Base-by-base conservation (phyloP, 176 grass and related monocot genomes). In the Lolium rigidum region DNA sequence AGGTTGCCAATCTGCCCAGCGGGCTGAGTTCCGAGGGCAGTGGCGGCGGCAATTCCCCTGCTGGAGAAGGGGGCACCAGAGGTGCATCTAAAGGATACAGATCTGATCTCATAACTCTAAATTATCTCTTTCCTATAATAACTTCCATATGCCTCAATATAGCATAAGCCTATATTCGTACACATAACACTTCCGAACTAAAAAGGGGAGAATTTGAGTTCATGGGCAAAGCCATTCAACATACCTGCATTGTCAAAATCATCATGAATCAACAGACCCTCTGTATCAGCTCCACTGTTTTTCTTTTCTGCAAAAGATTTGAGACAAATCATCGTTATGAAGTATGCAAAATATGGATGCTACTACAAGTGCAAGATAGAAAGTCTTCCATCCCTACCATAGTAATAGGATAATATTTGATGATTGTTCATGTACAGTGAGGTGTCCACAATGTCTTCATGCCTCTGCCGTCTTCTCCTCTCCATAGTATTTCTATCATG, bases 381-480 rank as follows among this genome's bases (percentile, higher is more conserved):
- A 73, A 87, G 21, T 5, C 52, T 46, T 76, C 41, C 18, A 77
- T 57, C 46, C 39, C 52, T 80, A 72, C 95, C 93, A 90, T 94
- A 90, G 69, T 90, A 97, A 84, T 94, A 92, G 49, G 92, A 94
- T 70, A 95, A 76, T 74, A 86, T 73, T 9, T 72, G 84, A 63
- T 90, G 84, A 11, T 67, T 83, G 18, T 78, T 83, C 48, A 92
- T 87, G 70, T 90, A 94, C 51, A 83, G 57, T 3, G 77, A 87
- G 41, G 64, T 48, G 49, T 94, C 88, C 52, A 35, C 6, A 24
- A 7, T 76, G 9, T 91, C 90, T 84, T 98, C 93, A 15, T 67
- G 16, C 82, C 85, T 88, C 84, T 86, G 90, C 70, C 96, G 88
- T 81, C 86, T 94, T 78, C 74, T 89, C 79, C 96, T 89, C 60